Evolutionary conservation across 2,329 filamentous ascomycete species (phyloP).

Genomic region (Epichloe sibirici): DNA sequence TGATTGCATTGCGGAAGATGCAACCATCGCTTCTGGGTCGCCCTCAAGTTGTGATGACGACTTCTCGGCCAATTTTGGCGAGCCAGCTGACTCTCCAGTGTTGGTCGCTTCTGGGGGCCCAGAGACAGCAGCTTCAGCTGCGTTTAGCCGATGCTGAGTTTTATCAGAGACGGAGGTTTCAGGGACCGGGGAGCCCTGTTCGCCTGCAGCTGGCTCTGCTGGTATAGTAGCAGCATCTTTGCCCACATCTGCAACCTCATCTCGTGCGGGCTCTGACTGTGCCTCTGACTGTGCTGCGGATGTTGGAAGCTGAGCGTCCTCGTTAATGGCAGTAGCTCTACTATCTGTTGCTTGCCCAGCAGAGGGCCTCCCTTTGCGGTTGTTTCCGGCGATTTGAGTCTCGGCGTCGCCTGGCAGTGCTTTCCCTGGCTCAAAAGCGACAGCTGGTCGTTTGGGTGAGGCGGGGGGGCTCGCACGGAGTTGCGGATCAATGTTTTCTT

Average conservation of each 20-base stretch:
- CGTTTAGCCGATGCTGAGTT: background rate
- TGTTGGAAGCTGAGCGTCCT: background rate
- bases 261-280: background rate
- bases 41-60: background rate
- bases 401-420: background rate
- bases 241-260: background rate
- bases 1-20: background rate
- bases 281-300: background rate
- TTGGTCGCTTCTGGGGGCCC: background rate
- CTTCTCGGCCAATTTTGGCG: background rate
- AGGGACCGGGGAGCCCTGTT: background rate
- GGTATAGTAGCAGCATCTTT: background rate
- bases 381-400: background rate
- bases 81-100: background rate
- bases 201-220: background rate
- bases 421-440: background rate
- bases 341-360: background rate
- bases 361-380: background rate
- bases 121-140: background rate
- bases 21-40: background rate
- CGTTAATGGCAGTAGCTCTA: background rate
- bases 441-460: background rate
- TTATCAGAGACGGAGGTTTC: background rate
- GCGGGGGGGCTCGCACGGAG: conserved; percentile 3
- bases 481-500: conserved; percentile 6